Conservation (phyloP, 106 monocot genomes). For the Dendrobium catenatum region DNA sequence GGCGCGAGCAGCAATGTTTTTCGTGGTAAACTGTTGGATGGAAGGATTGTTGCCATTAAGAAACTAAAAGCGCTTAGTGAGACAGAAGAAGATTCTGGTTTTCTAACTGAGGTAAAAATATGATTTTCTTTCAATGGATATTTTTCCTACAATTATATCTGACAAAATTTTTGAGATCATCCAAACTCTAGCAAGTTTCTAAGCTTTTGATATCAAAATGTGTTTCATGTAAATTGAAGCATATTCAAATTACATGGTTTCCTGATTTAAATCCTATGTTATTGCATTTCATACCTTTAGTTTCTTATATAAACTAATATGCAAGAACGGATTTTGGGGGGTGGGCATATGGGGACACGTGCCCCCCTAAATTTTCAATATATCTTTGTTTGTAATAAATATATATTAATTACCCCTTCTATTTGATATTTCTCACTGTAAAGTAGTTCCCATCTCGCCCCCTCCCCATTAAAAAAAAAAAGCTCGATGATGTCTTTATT, state of each 20-base stretch:
- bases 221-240: background rate
- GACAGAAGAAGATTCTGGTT: constrained; percentile 42
- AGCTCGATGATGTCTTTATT: too few species aligned
- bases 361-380: too few species aligned
- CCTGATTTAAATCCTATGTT: background rate
- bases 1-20: constrained; percentile 89
- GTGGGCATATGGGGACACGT: too few species aligned
- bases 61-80: constrained; percentile 40
- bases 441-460: too few species aligned
- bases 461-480: too few species aligned
- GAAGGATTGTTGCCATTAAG: constrained; percentile 78
- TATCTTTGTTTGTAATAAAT: too few species aligned
- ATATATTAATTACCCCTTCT: too few species aligned
- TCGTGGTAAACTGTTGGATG: constrained; percentile 57
- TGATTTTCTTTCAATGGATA: background rate
- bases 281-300: background rate
- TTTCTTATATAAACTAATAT: too few species aligned
- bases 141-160: background rate
- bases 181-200: background rate
- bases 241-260: background rate
- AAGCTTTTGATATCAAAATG: background rate
- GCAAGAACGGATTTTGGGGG: too few species aligned
- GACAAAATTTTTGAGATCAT: background rate
- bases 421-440: too few species aligned
- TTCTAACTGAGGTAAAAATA: constrained; percentile 63